Conservation (phyloP, 1,284 basidiomycete genomes). For the Cystobasidiaceae sp. region DNA sequence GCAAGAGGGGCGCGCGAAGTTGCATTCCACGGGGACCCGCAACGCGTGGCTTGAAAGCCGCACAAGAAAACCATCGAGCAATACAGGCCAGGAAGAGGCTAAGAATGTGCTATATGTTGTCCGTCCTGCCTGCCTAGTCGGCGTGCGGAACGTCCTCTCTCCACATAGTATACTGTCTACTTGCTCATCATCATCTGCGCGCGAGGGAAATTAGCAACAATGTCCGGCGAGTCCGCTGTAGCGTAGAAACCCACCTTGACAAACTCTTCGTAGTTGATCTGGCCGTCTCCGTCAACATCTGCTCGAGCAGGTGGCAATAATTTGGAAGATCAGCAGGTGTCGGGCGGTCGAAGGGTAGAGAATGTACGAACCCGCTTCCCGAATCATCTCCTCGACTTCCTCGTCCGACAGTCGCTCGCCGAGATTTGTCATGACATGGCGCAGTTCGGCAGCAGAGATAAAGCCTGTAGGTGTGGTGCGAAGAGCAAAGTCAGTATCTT, state of each 20-base stretch:
- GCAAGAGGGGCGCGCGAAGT: no score
- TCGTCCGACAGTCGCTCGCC: conserved; percentile 87
- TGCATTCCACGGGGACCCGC: no score
- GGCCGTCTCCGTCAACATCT: conserved; percentile 84
- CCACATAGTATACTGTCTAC: neutral
- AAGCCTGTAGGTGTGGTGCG: conserved; percentile 44
- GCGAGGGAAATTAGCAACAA: neutral
- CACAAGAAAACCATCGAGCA: no score
- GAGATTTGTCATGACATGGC: conserved; percentile 88
- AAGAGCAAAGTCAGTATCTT: neutral
- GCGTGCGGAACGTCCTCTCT: neutral
- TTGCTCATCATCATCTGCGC: conserved; percentile 29
- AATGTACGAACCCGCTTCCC: conserved; percentile 63
- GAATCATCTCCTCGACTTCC: conserved; percentile 98
- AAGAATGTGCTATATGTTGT: no score
- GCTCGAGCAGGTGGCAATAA: neutral
- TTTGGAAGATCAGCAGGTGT: neutral
- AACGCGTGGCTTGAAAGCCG: no score
- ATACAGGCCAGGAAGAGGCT: no score
- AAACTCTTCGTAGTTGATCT: conserved; percentile 69
- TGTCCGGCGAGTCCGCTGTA: neutral
- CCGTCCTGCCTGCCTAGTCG: no score
- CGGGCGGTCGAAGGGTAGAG: neutral
- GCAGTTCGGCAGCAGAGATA: conserved; percentile 62
- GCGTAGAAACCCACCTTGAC: conserved; percentile 51